phyloP scores from a whole-genome alignment of 257 asterid genomes.

The Solanum tarapatanum region DNA sequence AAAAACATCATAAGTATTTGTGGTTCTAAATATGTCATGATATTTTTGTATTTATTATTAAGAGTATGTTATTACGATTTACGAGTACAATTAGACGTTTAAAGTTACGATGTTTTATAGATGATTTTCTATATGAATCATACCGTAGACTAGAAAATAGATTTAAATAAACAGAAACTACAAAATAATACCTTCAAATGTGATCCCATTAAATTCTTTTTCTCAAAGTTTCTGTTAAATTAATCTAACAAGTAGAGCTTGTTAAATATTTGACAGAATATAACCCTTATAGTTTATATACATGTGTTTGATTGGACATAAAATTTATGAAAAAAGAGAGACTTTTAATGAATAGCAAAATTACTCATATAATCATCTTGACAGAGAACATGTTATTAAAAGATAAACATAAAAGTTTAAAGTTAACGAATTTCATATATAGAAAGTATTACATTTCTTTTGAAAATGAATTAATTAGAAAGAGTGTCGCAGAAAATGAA shows the following conservation, averaged over 20 bases:
- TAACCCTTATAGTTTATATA: neutral
- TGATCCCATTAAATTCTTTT: neutral
- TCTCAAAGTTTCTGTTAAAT: neutral
- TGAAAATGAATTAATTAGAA: neutral
- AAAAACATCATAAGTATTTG: neutral
- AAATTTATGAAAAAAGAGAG: neutral
- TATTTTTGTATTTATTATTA: neutral
- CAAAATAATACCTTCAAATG: neutral
- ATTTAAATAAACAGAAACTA: neutral
- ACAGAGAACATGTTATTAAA: neutral
- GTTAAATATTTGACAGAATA: neutral
- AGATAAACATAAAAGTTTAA: neutral
- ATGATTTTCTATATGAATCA: neutral
- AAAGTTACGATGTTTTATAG: neutral
- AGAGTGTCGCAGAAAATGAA: neutral
- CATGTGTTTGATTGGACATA: neutral
- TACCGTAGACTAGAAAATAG: neutral
- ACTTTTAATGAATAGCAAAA: neutral
- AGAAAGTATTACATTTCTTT: neutral
- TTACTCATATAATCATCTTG: accelerated
- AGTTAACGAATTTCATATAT: neutral
- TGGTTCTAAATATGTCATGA: neutral
- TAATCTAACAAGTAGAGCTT: neutral
- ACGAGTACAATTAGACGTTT: neutral
- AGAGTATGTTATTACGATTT: neutral